These are phyloP conservation scores for Pilatotrama ljubarskyi DNA, from an alignment of 768 basidiomycete species.

Conservation along the genomic window DNA sequence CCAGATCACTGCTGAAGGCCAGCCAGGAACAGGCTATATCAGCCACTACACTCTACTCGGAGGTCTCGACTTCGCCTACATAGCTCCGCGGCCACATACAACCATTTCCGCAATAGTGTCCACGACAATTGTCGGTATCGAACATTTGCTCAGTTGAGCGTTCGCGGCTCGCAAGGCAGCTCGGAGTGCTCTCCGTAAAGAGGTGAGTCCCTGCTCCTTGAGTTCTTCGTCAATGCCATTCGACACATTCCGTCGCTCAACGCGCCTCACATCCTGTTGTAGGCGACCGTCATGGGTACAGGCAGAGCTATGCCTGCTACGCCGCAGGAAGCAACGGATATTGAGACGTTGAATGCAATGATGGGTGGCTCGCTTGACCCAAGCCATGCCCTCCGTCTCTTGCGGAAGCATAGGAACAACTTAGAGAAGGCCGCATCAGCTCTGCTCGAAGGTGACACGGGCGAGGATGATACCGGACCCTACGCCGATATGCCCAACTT, in stretches of 20 bases:
- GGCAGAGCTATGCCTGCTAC: slow-evolving; percentile 19
- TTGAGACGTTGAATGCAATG: slow-evolving; percentile 37
- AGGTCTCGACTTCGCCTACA: too few species aligned
- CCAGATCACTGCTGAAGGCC: too few species aligned
- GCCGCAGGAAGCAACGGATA: slow-evolving; percentile 28
- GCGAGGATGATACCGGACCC: slow-evolving; percentile 11
- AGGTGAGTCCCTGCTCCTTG: too few species aligned
- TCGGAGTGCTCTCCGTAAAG: too few species aligned
- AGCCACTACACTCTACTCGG: too few species aligned
- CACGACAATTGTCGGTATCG: too few species aligned
- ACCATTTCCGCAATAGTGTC: too few species aligned
- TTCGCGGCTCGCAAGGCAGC: too few species aligned
- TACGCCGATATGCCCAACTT: slow-evolving; percentile 11
- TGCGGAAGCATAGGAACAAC: slow-evolving; percentile 61
- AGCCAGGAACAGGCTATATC: too few species aligned
- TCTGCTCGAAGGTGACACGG: slow-evolving; percentile 33
- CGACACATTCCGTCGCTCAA: neutral
- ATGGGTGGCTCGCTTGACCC: slow-evolving; percentile 44
- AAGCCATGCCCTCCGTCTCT: slow-evolving; percentile 52
- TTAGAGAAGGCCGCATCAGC: slow-evolving; percentile 37
- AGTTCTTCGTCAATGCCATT: too few species aligned
- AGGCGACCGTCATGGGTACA: neutral
- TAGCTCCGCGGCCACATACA: too few species aligned
- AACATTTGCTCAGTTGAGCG: too few species aligned
- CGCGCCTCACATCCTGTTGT: neutral